A percentile compares a stretch with the other conserved stretches of the same genome.
Conservation (phyloP, 805 yeast species). For the Myxozyma geophila region DNA sequence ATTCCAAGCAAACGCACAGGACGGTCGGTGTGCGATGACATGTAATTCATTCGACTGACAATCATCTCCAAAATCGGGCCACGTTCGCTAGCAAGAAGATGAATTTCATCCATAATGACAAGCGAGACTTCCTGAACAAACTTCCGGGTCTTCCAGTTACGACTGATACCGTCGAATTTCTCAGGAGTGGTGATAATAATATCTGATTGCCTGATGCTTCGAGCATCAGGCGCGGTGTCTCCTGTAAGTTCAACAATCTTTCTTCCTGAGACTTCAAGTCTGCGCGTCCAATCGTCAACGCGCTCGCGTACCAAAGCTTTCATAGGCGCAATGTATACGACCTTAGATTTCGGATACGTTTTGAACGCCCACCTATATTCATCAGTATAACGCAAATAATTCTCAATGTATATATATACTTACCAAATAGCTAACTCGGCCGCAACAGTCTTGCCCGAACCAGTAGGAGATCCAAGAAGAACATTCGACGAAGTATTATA, state of each 20-base stretch:
- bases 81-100: constrained; percentile 79
- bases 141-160: constrained; percentile 80
- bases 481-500: constrained; percentile 79
- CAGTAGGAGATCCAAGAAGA: constrained; percentile 97
- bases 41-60: constrained; percentile 83
- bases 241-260: constrained; percentile 79
- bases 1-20: constrained; percentile 73
- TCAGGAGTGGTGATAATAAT: constrained; percentile 84
- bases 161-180: constrained; percentile 84
- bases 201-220: constrained; percentile 68
- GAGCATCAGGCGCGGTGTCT: constrained; percentile 75
- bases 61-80: constrained; percentile 88
- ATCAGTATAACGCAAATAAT: not conserved
- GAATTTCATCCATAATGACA: constrained; percentile 85
- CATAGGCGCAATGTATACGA: constrained; percentile 89
- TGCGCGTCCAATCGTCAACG: constrained; percentile 75
- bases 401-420: not conserved
- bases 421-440: constrained; percentile 97
- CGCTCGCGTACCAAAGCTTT: constrained; percentile 83
- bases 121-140: constrained; percentile 76
- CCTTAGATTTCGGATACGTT: constrained; percentile 64
- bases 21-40: constrained; percentile 61
- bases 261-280: constrained; percentile 54
- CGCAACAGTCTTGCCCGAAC: constrained; percentile 96
- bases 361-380: constrained; percentile 64